phyloP scores from a whole-genome alignment of 1,284 basidiomycete species.

The Fomitiporia mediterranea region DNA sequence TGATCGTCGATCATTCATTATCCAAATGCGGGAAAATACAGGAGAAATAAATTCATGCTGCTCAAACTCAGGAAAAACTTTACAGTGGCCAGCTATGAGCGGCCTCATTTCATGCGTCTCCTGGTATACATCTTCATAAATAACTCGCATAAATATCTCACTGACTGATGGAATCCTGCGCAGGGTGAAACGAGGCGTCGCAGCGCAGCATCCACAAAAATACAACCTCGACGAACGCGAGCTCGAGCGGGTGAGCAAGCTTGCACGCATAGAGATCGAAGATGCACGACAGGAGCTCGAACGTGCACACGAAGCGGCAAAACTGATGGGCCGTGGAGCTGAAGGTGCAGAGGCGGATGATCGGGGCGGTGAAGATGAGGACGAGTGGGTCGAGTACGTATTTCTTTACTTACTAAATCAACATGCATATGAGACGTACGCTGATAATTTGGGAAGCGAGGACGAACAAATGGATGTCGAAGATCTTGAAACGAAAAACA shows the following conservation, averaged over 20 bases:
- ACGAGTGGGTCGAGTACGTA: conserved; percentile 82
- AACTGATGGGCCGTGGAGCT: conserved; percentile 59
- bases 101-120: conserved; percentile 62
- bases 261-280: conserved; percentile 85
- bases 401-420: conserved; percentile 16
- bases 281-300: conserved; percentile 85
- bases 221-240: conserved; percentile 92
- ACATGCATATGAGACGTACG: background rate
- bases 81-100: conserved; percentile 43
- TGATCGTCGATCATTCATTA: background rate
- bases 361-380: conserved; percentile 42
- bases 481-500: conserved; percentile 29
- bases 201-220: conserved; percentile 75
- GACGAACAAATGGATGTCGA: conserved; percentile 48
- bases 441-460: conserved; percentile 34
- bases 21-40: background rate
- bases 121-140: conserved; percentile 32
- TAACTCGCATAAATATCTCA: background rate
- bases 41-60: background rate
- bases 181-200: conserved; percentile 84
- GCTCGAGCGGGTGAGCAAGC: conserved; percentile 83
- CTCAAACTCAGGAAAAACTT: conserved; percentile 7
- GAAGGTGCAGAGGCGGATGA: conserved; percentile 61
- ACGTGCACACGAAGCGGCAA: conserved; percentile 73
- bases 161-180: background rate